Percentiles rank a stretch among this genome's conserved stretches.
These are phyloP conservation scores for Leccinum longicurvipes DNA, from an alignment of 768 basidiomycete genomes.

Conservation along the genomic window DNA sequence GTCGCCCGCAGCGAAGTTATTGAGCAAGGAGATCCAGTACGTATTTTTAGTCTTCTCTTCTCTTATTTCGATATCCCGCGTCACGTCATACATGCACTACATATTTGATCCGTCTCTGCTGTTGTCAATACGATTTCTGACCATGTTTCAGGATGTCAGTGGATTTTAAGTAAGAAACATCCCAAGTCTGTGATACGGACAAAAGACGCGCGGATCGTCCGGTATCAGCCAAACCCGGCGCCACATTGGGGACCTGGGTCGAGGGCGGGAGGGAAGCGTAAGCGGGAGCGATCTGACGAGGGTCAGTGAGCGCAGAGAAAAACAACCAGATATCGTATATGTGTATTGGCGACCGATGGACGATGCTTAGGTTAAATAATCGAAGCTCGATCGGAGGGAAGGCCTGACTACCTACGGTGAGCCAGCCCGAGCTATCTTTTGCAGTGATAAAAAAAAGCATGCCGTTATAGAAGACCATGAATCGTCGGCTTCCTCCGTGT, in stretches of 20 bases:
- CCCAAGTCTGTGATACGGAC: slow-evolving; percentile 58
- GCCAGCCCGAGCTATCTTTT: background rate
- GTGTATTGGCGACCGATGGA: background rate
- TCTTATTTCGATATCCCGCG: background rate
- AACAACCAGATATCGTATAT: background rate
- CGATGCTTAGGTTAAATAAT: no score
- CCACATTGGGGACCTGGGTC: slow-evolving; percentile 89
- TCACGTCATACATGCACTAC: background rate
- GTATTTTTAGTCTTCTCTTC: slow-evolving; percentile 16
- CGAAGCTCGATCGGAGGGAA: background rate
- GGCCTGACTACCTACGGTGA: background rate
- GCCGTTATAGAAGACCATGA: background rate
- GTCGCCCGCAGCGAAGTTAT: slow-evolving; percentile 66
- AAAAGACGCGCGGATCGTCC: slow-evolving; percentile 70
- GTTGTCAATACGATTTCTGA: no score
- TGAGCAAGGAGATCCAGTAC: slow-evolving; percentile 69
- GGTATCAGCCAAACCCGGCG: slow-evolving; percentile 91
- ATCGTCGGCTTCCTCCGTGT: background rate
- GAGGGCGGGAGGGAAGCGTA: slow-evolving; percentile 46
- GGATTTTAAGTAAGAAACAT: slow-evolving; percentile 78
- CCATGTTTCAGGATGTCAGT: slow-evolving; percentile 37
- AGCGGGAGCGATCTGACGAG: slow-evolving; percentile 28
- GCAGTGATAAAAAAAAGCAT: background rate
- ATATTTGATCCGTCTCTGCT: no score
- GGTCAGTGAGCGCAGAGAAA: background rate